phyloP scores from a whole-genome alignment of 495 filamentous ascomycete species.

The Trichoderma gamsii region DNA sequence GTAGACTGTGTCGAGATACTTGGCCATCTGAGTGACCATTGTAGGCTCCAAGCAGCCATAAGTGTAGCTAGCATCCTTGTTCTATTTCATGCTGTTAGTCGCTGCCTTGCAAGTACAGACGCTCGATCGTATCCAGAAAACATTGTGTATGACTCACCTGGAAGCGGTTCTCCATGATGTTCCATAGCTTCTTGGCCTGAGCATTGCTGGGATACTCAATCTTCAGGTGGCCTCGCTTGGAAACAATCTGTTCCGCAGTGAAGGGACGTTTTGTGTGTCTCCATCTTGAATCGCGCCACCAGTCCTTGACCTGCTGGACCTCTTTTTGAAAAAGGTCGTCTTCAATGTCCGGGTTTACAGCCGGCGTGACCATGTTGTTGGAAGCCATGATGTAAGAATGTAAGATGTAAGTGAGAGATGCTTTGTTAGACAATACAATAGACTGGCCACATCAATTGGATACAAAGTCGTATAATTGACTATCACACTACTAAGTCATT shows the following conservation, averaged over 20 bases:
- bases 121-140: not conserved
- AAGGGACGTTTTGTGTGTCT: conserved; percentile 86
- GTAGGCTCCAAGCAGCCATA: conserved; percentile 97
- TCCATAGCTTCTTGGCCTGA: conserved; percentile 91
- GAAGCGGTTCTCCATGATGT: conserved; percentile 78
- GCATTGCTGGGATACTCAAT: conserved; percentile 87
- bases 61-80: conserved; percentile 78
- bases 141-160: conserved; percentile 45
- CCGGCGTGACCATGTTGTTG: conserved; percentile 48
- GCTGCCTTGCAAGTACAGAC: not conserved
- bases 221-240: conserved; percentile 85
- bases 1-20: conserved; percentile 97
- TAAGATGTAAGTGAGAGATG: not conserved
- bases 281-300: conserved; percentile 93
- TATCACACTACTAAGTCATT: not conserved
- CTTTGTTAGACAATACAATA: not conserved
- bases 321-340: conserved; percentile 74
- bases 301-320: conserved; percentile 79
- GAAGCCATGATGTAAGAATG: conserved; percentile 42
- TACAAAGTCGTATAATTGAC: conserved; percentile 10
- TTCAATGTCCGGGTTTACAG: conserved; percentile 60
- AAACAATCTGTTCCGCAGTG: conserved; percentile 93
- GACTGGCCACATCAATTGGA: not conserved
- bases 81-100: conserved; percentile 40
- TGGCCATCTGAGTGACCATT: conserved; percentile 98